Evolutionary conservation across 179 eudicot species (phyloP).

Genomic region (Patellifolia procumbens): DNA sequence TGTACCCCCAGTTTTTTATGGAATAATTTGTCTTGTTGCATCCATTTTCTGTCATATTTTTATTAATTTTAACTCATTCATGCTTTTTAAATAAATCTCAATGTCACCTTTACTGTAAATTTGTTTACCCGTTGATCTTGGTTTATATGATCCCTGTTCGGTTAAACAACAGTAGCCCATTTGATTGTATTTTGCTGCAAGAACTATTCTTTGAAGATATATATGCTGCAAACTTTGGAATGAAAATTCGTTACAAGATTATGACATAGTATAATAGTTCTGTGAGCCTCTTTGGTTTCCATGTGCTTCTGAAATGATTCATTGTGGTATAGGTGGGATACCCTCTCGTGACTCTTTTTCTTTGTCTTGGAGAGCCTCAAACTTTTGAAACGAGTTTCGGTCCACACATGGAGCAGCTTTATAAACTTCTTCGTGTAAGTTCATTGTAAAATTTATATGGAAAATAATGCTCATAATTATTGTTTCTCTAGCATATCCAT

Average conservation of each 20-base stretch:
- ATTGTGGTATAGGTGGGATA: constrained; percentile 69
- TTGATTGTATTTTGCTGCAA: neutral
- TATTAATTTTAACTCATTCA: neutral
- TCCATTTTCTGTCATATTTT: neutral
- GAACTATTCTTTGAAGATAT: neutral
- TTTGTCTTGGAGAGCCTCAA: constrained; percentile 96
- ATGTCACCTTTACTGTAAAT: neutral
- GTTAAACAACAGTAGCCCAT: neutral
- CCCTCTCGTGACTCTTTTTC: constrained; percentile 95
- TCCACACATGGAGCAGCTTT: constrained; percentile 95
- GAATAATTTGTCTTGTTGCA: constrained; percentile 1
- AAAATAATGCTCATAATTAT: neutral
- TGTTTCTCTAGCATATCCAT: constrained; percentile 12
- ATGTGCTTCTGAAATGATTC: constrained; percentile 20
- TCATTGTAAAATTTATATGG: constrained; percentile 6
- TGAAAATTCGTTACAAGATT: neutral
- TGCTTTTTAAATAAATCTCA: neutral
- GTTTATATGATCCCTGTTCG: neutral
- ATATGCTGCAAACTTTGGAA: neutral
- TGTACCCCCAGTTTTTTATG: neutral
- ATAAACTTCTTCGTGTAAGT: constrained; percentile 92
- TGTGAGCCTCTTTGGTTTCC: neutral
- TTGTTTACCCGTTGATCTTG: neutral
- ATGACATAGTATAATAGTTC: neutral
- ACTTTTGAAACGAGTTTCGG: constrained; percentile 82